Percentiles rank a stretch among this genome's conserved stretches.
phyloP scores from a whole-genome alignment of 345 rosid genomes.

The Gossypium arboreum region DNA sequence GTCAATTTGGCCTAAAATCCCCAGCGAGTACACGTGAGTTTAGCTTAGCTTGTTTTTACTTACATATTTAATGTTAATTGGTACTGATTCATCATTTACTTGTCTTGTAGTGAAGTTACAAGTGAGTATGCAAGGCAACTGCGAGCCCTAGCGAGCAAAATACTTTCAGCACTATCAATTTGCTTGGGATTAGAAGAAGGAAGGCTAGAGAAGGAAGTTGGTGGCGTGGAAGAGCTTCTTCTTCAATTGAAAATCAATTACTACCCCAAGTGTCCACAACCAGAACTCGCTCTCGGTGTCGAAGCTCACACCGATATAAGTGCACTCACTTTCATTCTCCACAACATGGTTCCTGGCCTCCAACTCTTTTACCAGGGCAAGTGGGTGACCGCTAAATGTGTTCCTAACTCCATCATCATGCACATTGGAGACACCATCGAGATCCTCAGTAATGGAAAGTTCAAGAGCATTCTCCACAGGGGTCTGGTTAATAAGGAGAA shows the following conservation, averaged over 20 bases:
- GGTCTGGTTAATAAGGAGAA: slow-evolving; percentile 3
- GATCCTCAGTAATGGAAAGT: slow-evolving; percentile 4
- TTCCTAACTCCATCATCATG: slow-evolving; percentile 4
- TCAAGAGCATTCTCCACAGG: slow-evolving; percentile 5
- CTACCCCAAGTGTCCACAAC: slow-evolving; percentile 2
- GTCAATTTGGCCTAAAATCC: slow-evolving; percentile 5
- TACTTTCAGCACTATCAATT: not conserved
- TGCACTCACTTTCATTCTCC: slow-evolving; percentile 8
- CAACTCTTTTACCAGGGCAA: slow-evolving; percentile 4
- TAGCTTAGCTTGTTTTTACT: not conserved
- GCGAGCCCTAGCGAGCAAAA: slow-evolving; percentile 1
- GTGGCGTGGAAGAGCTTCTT: not conserved
- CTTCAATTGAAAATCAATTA: slow-evolving; percentile 7
- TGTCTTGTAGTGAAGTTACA: slow-evolving; percentile 1
- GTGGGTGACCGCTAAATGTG: slow-evolving; percentile 2
- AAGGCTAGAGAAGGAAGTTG: slow-evolving; percentile 4
- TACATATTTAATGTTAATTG: not conserved
- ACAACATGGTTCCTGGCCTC: slow-evolving; percentile 7
- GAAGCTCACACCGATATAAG: slow-evolving; percentile 8
- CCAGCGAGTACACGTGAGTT: slow-evolving; percentile 8
- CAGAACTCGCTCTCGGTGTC: slow-evolving; percentile 1
- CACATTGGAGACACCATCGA: not conserved
- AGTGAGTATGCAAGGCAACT: slow-evolving; percentile 9
- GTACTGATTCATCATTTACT: not conserved
- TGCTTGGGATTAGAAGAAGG: slow-evolving; percentile 2